Evolutionary conservation across 768 basidiomycete genomes (phyloP).

Genomic region (Phlegmacium glaucopus): DNA sequence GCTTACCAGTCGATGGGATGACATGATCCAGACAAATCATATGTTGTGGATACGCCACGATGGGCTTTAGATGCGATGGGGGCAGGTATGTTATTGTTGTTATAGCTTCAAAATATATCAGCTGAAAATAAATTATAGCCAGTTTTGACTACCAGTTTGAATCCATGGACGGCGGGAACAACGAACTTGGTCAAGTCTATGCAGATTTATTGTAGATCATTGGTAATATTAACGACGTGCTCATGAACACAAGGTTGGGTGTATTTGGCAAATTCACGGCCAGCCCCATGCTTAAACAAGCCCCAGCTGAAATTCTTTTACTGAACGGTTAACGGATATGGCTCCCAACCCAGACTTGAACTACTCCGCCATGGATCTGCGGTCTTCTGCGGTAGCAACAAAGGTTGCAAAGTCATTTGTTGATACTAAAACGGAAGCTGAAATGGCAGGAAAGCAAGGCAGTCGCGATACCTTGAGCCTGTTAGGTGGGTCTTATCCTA

Average conservation of each 20-base stretch:
- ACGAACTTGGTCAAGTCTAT: slow-evolving; percentile 34
- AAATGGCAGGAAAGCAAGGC: slow-evolving; percentile 28
- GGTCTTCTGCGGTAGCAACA: slow-evolving; percentile 26
- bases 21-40: slow-evolving; percentile 23
- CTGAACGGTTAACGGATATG: slow-evolving; percentile 29
- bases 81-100: slow-evolving; percentile 42
- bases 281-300: slow-evolving; percentile 29
- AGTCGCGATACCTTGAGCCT: slow-evolving; percentile 37
- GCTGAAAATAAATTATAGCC: no score
- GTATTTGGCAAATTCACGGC: slow-evolving; percentile 28
- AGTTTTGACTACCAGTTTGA: slow-evolving; percentile 51
- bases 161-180: slow-evolving; percentile 33
- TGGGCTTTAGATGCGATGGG: slow-evolving; percentile 51
- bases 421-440: slow-evolving; percentile 30
- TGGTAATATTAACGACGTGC: not conserved
- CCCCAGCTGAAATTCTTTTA: slow-evolving; percentile 28
- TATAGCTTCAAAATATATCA: no score
- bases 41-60: slow-evolving; percentile 29
- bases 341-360: slow-evolving; percentile 27
- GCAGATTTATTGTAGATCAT: slow-evolving; percentile 29
- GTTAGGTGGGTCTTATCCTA: no score
- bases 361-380: slow-evolving; percentile 29
- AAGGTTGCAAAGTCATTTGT: slow-evolving; percentile 33
- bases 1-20: slow-evolving; percentile 39
- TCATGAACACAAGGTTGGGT: slow-evolving; percentile 10